These are phyloP conservation scores for Dothideomycetidae sp. DNA, from an alignment of 2,329 filamentous ascomycete species.

Conservation along the genomic window DNA sequence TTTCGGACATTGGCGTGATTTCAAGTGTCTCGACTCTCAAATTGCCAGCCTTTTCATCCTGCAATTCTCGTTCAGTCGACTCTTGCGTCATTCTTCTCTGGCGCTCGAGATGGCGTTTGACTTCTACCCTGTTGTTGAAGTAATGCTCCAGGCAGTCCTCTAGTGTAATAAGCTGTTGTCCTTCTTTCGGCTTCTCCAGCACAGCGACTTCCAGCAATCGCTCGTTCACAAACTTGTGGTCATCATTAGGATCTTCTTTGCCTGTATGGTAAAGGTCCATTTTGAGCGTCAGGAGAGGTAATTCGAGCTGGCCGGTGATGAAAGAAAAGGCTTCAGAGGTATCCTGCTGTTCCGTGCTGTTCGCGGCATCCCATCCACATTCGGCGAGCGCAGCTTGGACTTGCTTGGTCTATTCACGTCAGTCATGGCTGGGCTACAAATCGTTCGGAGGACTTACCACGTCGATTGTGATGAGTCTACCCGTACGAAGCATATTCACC, in stretches of 20 bases:
- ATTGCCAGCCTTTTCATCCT: conserved; percentile 22
- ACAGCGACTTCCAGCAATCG: conserved; percentile 80
- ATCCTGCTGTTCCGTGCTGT: conserved; percentile 71
- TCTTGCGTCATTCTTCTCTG: conserved; percentile 32
- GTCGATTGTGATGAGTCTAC: conserved; percentile 71
- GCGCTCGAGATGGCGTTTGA: conserved; percentile 54
- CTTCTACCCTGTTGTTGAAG: conserved; percentile 87
- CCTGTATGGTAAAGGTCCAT: conserved; percentile 92
- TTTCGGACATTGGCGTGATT: conserved; percentile 16
- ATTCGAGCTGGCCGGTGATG: conserved; percentile 75
- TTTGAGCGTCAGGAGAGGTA: conserved; percentile 78
- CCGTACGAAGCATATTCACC: conserved; percentile 82
- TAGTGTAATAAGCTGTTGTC: conserved; percentile 53
- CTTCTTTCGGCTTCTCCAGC: conserved; percentile 53
- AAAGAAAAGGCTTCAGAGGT: conserved; percentile 92
- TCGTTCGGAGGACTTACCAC: too few species aligned
- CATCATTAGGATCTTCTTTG: conserved; percentile 65
- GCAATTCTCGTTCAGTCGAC: conserved; percentile 12
- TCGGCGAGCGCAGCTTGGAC: conserved; percentile 69
- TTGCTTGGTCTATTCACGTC: conserved; percentile 60
- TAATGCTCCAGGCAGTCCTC: conserved; percentile 89
- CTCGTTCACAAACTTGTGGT: conserved; percentile 92
- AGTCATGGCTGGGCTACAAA: too few species aligned
- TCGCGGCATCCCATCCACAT: conserved; percentile 80
- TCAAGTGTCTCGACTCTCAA: conserved; percentile 33